A percentile compares a stretch with the other conserved stretches of the same genome.
phyloP scores from a whole-genome alignment of 495 filamentous ascomycete genomes.

The Friedmanniomyces simplex region DNA sequence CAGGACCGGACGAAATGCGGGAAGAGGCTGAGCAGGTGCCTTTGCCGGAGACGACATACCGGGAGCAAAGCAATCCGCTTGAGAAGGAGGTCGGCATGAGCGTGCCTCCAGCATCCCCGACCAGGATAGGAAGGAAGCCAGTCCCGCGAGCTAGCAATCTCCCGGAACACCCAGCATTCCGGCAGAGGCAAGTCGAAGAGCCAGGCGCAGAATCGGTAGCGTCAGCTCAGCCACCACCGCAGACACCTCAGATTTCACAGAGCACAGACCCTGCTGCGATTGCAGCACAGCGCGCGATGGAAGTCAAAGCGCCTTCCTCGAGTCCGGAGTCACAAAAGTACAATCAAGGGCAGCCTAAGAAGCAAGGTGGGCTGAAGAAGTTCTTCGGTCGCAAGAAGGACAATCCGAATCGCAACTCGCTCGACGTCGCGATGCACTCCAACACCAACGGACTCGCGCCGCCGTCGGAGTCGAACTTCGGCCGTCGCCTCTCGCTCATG shows the following conservation, averaged over 20 bases:
- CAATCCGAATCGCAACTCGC: constrained; percentile 12
- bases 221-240: neutral
- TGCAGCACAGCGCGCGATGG: constrained; percentile 29
- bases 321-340: constrained; percentile 37
- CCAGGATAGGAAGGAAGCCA: constrained; percentile 21
- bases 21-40: constrained; percentile 4
- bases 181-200: constrained; percentile 14
- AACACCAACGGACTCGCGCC: constrained; percentile 16
- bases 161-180: constrained; percentile 29
- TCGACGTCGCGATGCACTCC: neutral
- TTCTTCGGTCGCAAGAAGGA: constrained; percentile 52
- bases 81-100: constrained; percentile 11
- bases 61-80: neutral
- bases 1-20: neutral
- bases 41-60: constrained; percentile 1
- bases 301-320: constrained; percentile 29
- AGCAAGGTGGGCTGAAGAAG: constrained; percentile 45
- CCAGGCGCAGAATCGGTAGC: neutral
- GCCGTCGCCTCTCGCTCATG: constrained; percentile 21
- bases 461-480: constrained; percentile 15
- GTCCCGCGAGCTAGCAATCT: constrained; percentile 11
- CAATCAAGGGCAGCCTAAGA: constrained; percentile 41
- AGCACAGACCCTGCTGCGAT: constrained; percentile 13
- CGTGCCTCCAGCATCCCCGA: neutral
- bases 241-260: constrained; percentile 6